These are phyloP conservation scores for Rhizophora mangle DNA, from an alignment of 345 rosid species.

Conservation along the genomic window DNA sequence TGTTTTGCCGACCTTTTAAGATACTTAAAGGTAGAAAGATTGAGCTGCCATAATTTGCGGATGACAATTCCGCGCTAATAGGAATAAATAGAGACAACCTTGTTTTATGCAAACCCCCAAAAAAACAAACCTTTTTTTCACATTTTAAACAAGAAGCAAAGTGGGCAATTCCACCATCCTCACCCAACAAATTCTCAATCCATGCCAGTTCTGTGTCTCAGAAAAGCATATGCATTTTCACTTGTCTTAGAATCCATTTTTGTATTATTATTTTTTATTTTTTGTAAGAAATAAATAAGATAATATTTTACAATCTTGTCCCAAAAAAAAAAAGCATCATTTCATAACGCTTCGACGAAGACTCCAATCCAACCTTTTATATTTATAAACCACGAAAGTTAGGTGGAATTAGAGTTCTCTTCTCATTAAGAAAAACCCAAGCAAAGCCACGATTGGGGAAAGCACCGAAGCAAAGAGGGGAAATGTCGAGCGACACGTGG, in stretches of 20 bases:
- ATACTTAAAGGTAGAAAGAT: not conserved
- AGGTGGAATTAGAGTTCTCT: too few species aligned
- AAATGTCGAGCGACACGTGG: conserved; percentile 44
- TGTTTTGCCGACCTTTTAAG: not conserved
- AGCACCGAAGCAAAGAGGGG: conserved; percentile 59
- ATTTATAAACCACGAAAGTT: too few species aligned
- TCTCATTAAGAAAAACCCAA: too few species aligned
- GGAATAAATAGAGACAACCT: too few species aligned
- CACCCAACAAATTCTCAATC: too few species aligned
- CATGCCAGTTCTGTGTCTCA: too few species aligned
- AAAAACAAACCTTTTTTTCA: not conserved
- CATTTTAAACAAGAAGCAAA: not conserved
- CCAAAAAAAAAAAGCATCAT: too few species aligned
- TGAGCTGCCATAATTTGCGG: not conserved
- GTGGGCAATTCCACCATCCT: not conserved
- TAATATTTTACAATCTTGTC: too few species aligned
- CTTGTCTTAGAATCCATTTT: conserved; percentile 31
- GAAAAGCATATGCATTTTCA: not conserved
- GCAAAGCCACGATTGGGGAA: conserved; percentile 52
- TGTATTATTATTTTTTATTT: conserved; percentile 5
- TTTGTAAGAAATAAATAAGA: conserved; percentile 50
- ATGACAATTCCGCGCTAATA: not conserved
- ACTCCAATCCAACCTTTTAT: too few species aligned
- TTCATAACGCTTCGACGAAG: too few species aligned
- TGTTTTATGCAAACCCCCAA: too few species aligned